phyloP scores from a whole-genome alignment of 2,329 filamentous ascomycete genomes.

The Clarireedia hainanense region DNA sequence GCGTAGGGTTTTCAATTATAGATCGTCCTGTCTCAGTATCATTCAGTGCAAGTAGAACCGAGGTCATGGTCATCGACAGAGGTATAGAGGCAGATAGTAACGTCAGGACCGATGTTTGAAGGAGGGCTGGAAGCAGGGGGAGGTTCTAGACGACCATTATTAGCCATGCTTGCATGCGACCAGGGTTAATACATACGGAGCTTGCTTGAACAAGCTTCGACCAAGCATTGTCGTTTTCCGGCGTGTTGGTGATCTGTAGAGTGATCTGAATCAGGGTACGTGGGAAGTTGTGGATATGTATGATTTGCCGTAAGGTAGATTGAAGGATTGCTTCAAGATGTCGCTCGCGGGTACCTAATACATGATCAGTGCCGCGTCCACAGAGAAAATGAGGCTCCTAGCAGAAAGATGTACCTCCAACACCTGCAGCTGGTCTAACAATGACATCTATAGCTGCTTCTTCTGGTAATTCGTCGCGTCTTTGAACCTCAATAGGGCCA shows the following conservation, averaged over 20 bases:
- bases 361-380: conserved; percentile 3
- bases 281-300: conserved; percentile 68
- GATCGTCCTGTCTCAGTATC: conserved; percentile 33
- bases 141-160: conserved; percentile 51
- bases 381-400: neutral
- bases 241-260: conserved; percentile 65
- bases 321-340: conserved; percentile 75
- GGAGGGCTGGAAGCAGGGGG: conserved; percentile 68
- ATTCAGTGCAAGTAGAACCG: conserved; percentile 55
- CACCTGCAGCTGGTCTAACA: conserved; percentile 75
- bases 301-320: conserved; percentile 62
- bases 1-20: conserved; percentile 53
- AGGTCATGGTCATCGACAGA: conserved; percentile 62
- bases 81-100: conserved; percentile 79
- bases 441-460: conserved; percentile 87
- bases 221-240: conserved; percentile 57
- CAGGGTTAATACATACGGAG: conserved; percentile 38
- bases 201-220: conserved; percentile 52
- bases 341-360: conserved; percentile 59
- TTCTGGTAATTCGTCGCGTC: conserved; percentile 84
- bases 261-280: conserved; percentile 73
- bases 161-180: conserved; percentile 9
- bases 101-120: conserved; percentile 72
- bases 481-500: conserved; percentile 82
- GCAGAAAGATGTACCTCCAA: conserved; percentile 54